Base-by-base conservation (phyloP, 257 asterid species). In the Leptodermis oblonga region DNA sequence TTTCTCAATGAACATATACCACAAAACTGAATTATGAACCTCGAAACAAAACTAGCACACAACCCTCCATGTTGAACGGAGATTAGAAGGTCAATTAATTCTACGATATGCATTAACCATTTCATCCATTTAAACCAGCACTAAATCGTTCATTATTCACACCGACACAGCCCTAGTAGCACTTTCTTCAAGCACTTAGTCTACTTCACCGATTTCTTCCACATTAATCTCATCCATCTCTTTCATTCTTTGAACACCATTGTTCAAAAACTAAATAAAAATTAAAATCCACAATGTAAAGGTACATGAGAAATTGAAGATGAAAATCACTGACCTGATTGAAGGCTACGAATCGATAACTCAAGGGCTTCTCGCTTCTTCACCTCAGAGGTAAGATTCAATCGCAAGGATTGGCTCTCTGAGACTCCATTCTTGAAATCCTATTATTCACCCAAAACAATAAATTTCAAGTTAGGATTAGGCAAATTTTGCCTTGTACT, bases 361-460 rank as follows among this genome's bases (percentile, higher is more conserved):
- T 78, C 77, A 13, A 81, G 79, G 36, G 77, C 75, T 66, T 81
- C 79, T 7, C 81, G 77, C 71, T 75, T 81, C 76, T 76, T 67
- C 46, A 62, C 61, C 70, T 78, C 83, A 18, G 75, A 45, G 15
- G 33, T 60, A 69, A 67, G 70, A 22, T 59, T 74, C 31, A 76
- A 67, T 61, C 75, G 62, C 75, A 78, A 28, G 20, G 71, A 69
- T 63, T 75, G 81, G 45, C 46, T 55, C 61, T 78, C 83, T 5
- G 74, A 53, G n/a, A 73, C 34, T 36, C 71, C 78, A 15, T 39
- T 54, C 45, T 71, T 73, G 59, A 63, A 49, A 1, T 73, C 83
- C 85, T 81, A 74, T 33, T 10, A 26, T 51, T 58, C 17, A 22
- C 28, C 13, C 10, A 46, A 42, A 33, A 26, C 53, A 42, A 33